phyloP scores from a whole-genome alignment of 306 rosid species.

The Lotus japonicus region DNA sequence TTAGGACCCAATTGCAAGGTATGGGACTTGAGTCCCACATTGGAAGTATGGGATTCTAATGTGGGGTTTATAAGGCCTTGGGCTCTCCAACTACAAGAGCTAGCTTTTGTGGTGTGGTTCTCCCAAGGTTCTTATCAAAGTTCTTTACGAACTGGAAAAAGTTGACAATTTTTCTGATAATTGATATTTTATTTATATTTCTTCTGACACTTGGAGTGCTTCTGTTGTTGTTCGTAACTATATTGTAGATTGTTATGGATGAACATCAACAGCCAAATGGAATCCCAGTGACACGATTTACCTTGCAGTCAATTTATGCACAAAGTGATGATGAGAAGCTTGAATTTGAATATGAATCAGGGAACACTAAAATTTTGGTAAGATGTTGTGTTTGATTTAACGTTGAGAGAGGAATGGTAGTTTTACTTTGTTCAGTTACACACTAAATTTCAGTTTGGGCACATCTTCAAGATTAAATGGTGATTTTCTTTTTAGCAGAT shows the following conservation, averaged over 20 bases:
- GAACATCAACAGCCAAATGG: conserved; percentile 92
- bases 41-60: no score
- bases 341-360: conserved; percentile 96
- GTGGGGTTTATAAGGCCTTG: no score
- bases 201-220: conserved; percentile 13
- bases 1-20: no score
- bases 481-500: conserved; percentile 2
- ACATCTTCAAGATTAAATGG: conserved; percentile 8
- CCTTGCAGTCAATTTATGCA: conserved; percentile 86
- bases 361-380: conserved; percentile 89
- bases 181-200: not conserved
- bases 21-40: no score
- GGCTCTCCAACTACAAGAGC: no score
- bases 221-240: not conserved
- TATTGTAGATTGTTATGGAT: conserved; percentile 91
- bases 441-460: conserved; percentile 4
- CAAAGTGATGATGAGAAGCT: conserved; percentile 91
- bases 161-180: not conserved
- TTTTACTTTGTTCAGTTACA: not conserved
- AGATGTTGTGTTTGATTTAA: conserved; percentile 23
- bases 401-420: not conserved
- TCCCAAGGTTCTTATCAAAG: no score
- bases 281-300: conserved; percentile 82
- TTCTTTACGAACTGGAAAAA: conserved; percentile 6
- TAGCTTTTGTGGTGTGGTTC: no score